A percentile compares a stretch with the other conserved stretches of the same genome.
Evolutionary conservation across 257 asterid species (phyloP).

Genomic region (Lantana camara): DNA sequence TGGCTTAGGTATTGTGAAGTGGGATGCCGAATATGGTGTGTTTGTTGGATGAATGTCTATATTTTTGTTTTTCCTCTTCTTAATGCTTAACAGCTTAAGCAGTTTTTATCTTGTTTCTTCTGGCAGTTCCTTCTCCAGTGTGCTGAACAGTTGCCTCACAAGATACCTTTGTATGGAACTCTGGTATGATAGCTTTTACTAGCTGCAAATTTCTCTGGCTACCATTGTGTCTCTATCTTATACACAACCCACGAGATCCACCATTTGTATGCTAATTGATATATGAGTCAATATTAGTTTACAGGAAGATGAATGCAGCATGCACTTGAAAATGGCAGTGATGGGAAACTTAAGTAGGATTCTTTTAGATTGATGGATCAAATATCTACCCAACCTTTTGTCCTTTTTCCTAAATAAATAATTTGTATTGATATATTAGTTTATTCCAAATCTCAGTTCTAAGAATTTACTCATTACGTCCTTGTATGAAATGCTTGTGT

Average conservation of each 20-base stretch:
- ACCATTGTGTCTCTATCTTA: not conserved
- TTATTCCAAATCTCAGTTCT: not conserved
- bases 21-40: not conserved
- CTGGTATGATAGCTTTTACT: constrained; percentile 58
- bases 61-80: not conserved
- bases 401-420: constrained; percentile 7
- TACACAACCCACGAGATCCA: not conserved
- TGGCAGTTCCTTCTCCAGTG: constrained; percentile 93
- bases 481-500: not conserved
- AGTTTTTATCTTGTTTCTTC: constrained; percentile 24
- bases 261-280: not conserved
- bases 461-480: constrained; percentile 2
- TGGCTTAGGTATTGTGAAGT: constrained; percentile 3
- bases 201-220: constrained; percentile 8
- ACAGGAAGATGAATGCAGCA: constrained; percentile 13
- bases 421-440: not conserved
- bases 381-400: not conserved
- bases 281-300: not conserved
- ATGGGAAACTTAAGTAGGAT: constrained; percentile 18
- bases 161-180: constrained; percentile 90
- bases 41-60: not conserved
- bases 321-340: not conserved
- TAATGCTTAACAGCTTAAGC: constrained; percentile 11
- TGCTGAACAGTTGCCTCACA: constrained; percentile 98
- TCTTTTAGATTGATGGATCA: constrained; percentile 12